These are phyloP conservation scores for Escallonia herrerae DNA, from an alignment of 129 eudicot species.

Conservation along the genomic window DNA sequence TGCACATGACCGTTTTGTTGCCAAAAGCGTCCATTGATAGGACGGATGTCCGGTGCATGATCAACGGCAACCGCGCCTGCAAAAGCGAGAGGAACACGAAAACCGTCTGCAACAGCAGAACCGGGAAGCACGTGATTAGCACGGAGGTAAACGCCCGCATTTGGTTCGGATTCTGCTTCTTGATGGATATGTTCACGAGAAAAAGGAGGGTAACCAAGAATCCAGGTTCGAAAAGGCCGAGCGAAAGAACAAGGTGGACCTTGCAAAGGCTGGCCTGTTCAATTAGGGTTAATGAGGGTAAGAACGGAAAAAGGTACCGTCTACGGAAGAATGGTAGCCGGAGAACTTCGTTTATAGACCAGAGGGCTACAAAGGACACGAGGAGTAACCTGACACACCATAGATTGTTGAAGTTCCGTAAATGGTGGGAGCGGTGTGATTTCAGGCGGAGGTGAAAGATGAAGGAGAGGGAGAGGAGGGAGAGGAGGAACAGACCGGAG, in stretches of 20 bases:
- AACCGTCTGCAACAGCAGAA: constrained; percentile 24
- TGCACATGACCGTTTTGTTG: constrained; percentile 29
- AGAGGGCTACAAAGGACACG: constrained; percentile 21
- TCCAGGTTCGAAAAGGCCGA: constrained; percentile 61
- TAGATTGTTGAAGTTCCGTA: constrained; percentile 43
- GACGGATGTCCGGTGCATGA: constrained; percentile 23
- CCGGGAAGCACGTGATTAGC: constrained; percentile 26
- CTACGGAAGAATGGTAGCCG: constrained; percentile 33
- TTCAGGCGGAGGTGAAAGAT: constrained; percentile 39
- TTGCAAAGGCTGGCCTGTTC: constrained; percentile 40
- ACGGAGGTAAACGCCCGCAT: constrained; percentile 19
- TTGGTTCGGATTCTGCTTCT: constrained; percentile 12
- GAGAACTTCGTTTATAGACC: constrained; percentile 45
- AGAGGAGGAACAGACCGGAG: constrained; percentile 36
- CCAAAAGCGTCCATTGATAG: constrained; percentile 21
- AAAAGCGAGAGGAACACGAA: constrained; percentile 34
- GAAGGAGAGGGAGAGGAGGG: constrained; percentile 33
- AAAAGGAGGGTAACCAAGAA: constrained; percentile 47
- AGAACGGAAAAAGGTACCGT: constrained; percentile 18
- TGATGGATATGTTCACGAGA: constrained; percentile 44
- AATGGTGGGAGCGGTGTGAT: constrained; percentile 29
- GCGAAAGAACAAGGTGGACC: constrained; percentile 42
- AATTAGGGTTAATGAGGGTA: constrained; percentile 22
- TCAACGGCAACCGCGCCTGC: constrained; percentile 19
- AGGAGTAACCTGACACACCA: constrained; percentile 56